Evolutionary conservation across 2,329 filamentous ascomycete species (phyloP).

Genomic region (Xylariales sp.): DNA sequence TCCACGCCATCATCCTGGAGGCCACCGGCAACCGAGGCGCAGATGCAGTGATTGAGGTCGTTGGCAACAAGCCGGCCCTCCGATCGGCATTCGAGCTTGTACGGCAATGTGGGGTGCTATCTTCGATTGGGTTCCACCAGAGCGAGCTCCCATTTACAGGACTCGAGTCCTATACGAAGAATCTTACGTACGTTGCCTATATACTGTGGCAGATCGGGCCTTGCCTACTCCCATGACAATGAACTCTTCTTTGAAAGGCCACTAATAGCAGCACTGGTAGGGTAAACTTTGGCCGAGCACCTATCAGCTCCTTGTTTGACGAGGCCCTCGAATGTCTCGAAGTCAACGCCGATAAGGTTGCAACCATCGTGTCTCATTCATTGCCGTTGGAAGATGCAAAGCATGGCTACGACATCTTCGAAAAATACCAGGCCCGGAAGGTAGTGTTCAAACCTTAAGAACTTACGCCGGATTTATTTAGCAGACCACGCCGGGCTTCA

Average conservation of each 20-base stretch:
- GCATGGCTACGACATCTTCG: neutral
- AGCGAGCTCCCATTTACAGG: constrained; percentile 23
- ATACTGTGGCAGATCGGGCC: too few relatives aligned
- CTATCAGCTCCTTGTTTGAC: constrained; percentile 39
- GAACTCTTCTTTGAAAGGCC: neutral
- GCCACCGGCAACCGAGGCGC: constrained; percentile 76
- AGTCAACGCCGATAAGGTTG: neutral
- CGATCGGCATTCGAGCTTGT: constrained; percentile 66
- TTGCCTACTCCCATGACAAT: too few relatives aligned
- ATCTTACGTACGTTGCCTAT: neutral
- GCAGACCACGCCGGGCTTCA: too few relatives aligned
- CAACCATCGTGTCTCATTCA: constrained; percentile 8
- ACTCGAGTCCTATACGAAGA: neutral
- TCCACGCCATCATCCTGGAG: constrained; percentile 66
- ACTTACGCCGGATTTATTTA: too few relatives aligned
- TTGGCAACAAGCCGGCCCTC: constrained; percentile 64
- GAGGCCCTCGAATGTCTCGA: neutral
- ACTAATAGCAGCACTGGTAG: constrained; percentile 47
- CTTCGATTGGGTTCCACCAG: constrained; percentile 73
- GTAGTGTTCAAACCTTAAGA: constrained; percentile 1
- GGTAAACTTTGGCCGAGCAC: constrained; percentile 72
- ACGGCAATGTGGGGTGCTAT: constrained; percentile 67
- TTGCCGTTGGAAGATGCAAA: neutral
- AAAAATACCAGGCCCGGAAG: neutral
- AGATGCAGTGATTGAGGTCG: constrained; percentile 77